Conservation (phyloP, 2,329 filamentous ascomycete species). For the Penicillium expansum region DNA sequence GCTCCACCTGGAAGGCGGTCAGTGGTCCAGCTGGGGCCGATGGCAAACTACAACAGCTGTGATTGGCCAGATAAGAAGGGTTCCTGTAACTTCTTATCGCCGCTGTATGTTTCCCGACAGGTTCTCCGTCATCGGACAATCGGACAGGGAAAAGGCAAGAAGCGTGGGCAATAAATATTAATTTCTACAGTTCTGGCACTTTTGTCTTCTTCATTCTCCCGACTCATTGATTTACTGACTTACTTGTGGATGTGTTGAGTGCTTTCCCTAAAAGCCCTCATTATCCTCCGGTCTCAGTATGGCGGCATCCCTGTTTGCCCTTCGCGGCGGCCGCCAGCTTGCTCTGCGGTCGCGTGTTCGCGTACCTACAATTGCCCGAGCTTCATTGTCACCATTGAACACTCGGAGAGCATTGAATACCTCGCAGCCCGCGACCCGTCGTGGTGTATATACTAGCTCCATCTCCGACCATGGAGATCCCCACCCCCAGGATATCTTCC, state of each 20-base stretch:
- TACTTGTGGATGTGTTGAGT: conserved; percentile 8
- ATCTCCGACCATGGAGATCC: conserved; percentile 73
- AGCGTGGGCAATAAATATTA: conserved; percentile 6
- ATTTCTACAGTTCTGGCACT: background rate
- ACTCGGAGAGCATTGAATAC: conserved; percentile 31
- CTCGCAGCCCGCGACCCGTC: conserved; percentile 26
- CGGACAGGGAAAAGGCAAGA: conserved; percentile 4
- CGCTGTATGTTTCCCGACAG: conserved; percentile 2
- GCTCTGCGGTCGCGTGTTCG: conserved; percentile 34
- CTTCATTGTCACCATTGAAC: conserved; percentile 31
- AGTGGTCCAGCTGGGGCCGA: background rate
- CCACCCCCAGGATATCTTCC: conserved; percentile 42
- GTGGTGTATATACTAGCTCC: conserved; percentile 78
- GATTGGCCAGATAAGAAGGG: background rate
- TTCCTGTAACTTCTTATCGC: conserved; percentile 4
- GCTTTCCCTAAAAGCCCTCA: conserved; percentile 14
- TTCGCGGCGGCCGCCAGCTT: conserved; percentile 37
- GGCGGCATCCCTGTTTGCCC: conserved; percentile 37
- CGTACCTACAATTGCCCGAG: conserved; percentile 20
- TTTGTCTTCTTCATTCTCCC: conserved; percentile 4
- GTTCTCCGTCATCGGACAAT: conserved; percentile 7
- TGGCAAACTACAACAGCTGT: background rate
- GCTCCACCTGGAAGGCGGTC: background rate
- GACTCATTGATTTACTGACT: background rate
- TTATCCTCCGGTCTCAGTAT: conserved; percentile 18